phyloP scores from a whole-genome alignment of 164 flowering plant genomes.

The Umbilicus rupestris region DNA sequence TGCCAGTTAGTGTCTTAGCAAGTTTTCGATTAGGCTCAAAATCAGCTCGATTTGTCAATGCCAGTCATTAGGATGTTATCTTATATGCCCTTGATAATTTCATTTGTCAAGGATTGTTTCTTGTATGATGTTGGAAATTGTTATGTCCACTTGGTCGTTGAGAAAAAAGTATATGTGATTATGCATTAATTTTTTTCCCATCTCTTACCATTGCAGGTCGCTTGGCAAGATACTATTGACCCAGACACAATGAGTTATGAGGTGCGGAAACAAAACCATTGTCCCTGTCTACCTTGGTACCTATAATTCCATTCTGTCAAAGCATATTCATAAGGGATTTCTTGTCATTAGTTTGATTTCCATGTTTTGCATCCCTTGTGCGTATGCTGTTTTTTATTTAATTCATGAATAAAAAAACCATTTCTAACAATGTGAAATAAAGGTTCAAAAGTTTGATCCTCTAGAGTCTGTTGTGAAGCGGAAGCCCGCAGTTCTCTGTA shows the following conservation, averaged over 20 bases:
- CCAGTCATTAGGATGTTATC: not conserved
- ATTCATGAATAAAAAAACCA: not conserved
- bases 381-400: not conserved
- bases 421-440: not conserved
- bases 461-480: not conserved
- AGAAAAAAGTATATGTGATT: not conserved
- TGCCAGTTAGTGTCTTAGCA: not conserved
- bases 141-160: not conserved
- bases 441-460: not conserved
- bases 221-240: constrained; percentile 71
- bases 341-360: not conserved
- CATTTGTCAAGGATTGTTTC: not conserved
- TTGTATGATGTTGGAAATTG: not conserved
- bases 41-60: too few relatives aligned
- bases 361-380: not conserved
- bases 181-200: not conserved
- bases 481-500: not conserved
- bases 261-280: constrained; percentile 30
- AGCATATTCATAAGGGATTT: not conserved
- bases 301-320: too few relatives aligned
- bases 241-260: constrained; percentile 94
- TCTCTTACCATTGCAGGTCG: constrained; percentile 32
- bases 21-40: not conserved
- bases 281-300: not conserved
- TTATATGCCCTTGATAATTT: not conserved